Percentiles rank a stretch among this genome's conserved stretches.
Evolutionary conservation across 2,329 filamentous ascomycete genomes (phyloP).

Genomic region (Diaporthe sp.): DNA sequence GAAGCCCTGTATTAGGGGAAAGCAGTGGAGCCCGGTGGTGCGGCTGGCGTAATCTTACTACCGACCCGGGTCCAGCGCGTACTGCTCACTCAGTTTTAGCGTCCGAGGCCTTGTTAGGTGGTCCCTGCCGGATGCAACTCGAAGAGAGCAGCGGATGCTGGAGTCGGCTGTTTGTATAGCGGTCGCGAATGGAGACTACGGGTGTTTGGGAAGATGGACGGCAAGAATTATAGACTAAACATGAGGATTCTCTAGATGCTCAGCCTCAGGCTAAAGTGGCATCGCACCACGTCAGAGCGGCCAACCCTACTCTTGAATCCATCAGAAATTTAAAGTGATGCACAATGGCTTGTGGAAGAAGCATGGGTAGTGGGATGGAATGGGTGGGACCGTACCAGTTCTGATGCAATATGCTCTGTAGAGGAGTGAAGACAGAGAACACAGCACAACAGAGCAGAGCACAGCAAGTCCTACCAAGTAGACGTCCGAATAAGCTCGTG

Average conservation of each 20-base stretch:
- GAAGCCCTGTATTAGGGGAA: neutral
- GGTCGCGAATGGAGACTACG: no score
- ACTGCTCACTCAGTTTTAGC: neutral
- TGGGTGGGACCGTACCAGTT: neutral
- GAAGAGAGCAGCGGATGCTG: neutral
- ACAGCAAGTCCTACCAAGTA: neutral
- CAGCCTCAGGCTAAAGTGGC: neutral
- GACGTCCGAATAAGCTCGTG: conserved; percentile 33
- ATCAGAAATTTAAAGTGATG: neutral
- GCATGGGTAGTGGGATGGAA: neutral
- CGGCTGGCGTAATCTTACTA: neutral
- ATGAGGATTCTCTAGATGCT: neutral
- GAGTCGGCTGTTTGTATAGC: neutral
- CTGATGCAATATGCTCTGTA: neutral
- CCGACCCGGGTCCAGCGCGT: conserved; percentile 2
- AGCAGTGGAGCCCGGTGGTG: neutral
- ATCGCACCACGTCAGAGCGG: neutral
- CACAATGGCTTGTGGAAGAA: neutral
- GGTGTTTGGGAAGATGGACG: neutral
- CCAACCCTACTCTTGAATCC: neutral
- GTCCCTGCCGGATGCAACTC: neutral
- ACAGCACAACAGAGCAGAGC: neutral
- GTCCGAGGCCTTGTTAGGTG: no score
- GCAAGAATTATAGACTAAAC: neutral
- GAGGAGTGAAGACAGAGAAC: neutral